phyloP scores from a whole-genome alignment of 2,329 filamentous ascomycete genomes.

The Dothistroma pini region DNA sequence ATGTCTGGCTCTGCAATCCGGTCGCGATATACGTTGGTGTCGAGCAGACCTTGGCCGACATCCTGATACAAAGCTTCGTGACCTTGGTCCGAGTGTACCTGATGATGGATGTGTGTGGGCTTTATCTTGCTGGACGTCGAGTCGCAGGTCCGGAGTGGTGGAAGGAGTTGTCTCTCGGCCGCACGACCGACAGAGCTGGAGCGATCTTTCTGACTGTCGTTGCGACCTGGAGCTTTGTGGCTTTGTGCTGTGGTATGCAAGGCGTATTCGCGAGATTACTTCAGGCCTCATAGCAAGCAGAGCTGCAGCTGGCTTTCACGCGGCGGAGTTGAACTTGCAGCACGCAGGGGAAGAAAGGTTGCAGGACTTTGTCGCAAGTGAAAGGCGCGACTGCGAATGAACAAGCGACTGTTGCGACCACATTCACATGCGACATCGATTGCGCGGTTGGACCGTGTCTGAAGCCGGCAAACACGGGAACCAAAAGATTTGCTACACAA shows the following conservation, averaged over 20 bases:
- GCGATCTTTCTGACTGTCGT: neutral
- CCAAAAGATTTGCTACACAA: neutral
- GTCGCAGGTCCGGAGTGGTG: neutral
- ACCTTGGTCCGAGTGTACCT: neutral
- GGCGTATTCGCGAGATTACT: neutral
- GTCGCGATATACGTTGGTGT: neutral
- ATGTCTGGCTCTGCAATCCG: neutral
- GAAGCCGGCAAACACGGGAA: neutral
- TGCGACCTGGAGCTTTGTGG: neutral
- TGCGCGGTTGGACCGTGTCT: neutral
- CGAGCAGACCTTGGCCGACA: neutral
- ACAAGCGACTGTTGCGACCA: neutral
- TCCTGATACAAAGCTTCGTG: neutral
- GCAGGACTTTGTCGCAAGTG: neutral
- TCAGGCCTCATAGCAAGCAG: neutral
- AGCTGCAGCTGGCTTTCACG: neutral
- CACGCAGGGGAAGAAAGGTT: neutral
- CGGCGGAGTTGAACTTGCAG: too few relatives aligned
- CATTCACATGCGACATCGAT: neutral
- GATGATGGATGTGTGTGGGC: neutral
- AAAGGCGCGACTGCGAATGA: neutral
- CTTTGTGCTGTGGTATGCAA: neutral
- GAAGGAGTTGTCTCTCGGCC: neutral
- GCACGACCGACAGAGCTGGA: neutral
- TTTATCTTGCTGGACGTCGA: neutral